phyloP scores from a whole-genome alignment of 192 early-diverging fungal genomes.

The Coemansia sp. region DNA sequence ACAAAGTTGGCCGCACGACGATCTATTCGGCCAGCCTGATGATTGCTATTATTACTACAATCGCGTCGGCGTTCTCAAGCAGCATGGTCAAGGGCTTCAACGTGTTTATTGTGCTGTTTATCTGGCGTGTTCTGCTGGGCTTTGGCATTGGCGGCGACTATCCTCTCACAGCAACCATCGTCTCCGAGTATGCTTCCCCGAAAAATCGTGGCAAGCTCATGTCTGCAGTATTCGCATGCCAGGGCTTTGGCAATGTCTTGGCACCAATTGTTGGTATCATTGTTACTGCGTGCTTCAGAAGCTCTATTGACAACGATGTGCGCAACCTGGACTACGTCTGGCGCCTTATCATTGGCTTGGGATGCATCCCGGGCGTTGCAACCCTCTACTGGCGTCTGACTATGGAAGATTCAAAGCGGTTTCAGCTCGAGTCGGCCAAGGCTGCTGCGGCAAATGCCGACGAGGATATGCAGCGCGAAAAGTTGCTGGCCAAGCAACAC shows the following conservation, averaged over 20 bases:
- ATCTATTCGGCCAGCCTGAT: constrained; percentile 87
- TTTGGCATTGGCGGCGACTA: constrained; percentile 95
- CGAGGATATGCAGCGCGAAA: constrained; percentile 36
- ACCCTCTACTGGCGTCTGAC: constrained; percentile 81
- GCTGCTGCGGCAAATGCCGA: constrained; percentile 35
- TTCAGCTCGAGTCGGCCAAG: background rate
- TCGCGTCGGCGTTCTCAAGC: constrained; percentile 75
- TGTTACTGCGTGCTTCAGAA: constrained; percentile 68
- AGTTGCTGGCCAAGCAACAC: constrained; percentile 58
- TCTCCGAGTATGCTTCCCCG: constrained; percentile 84
- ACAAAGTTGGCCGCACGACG: constrained; percentile 83
- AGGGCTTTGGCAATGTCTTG: constrained; percentile 84
- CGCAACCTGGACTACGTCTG: constrained; percentile 83
- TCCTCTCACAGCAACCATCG: constrained; percentile 90
- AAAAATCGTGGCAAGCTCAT: constrained; percentile 85
- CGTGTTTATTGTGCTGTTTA: constrained; percentile 67
- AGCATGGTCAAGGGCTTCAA: constrained; percentile 66
- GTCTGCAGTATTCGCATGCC: constrained; percentile 88
- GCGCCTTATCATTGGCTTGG: constrained; percentile 84
- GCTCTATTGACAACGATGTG: constrained; percentile 60
- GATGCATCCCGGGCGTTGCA: constrained; percentile 74
- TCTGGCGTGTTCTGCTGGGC: constrained; percentile 92
- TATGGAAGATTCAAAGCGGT: constrained; percentile 93
- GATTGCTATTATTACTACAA: constrained; percentile 84
- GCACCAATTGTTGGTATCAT: constrained; percentile 75